phyloP scores from a whole-genome alignment of 306 rosid genomes.

The Cicer bijugum region DNA sequence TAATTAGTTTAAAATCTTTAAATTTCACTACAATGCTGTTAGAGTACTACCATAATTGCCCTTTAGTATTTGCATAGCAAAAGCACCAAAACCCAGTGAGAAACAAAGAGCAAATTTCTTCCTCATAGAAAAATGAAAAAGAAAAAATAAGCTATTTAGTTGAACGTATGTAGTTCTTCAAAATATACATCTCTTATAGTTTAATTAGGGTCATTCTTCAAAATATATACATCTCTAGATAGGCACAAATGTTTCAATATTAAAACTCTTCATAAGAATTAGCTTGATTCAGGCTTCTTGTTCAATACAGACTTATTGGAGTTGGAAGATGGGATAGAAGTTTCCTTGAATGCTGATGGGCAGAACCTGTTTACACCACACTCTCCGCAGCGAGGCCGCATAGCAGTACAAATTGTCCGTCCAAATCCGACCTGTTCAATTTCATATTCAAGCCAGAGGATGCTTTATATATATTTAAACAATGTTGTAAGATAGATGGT shows the following conservation, averaged over 20 bases:
- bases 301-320: slow-evolving; percentile 49
- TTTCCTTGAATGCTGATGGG: slow-evolving; percentile 77
- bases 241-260: background rate
- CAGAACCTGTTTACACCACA: slow-evolving; percentile 68
- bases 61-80: background rate
- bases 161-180: background rate
- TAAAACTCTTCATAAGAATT: background rate
- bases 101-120: too few species aligned
- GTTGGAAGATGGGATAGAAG: slow-evolving; percentile 56
- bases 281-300: slow-evolving; percentile 44
- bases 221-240: background rate
- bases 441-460: slow-evolving; percentile 27
- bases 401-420: slow-evolving; percentile 77
- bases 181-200: background rate
- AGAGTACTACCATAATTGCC: background rate
- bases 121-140: background rate
- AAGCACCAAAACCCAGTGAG: background rate
- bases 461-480: slow-evolving; percentile 14
- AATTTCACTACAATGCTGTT: background rate
- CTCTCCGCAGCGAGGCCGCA: slow-evolving; percentile 71
- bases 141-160: background rate
- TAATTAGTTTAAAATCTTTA: background rate
- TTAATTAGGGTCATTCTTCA: background rate
- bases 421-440: slow-evolving; percentile 83
- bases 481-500: slow-evolving; percentile 17